Conservation (phyloP, 2,329 filamentous ascomycete species). For the Pseudofabraea citricarpa region DNA sequence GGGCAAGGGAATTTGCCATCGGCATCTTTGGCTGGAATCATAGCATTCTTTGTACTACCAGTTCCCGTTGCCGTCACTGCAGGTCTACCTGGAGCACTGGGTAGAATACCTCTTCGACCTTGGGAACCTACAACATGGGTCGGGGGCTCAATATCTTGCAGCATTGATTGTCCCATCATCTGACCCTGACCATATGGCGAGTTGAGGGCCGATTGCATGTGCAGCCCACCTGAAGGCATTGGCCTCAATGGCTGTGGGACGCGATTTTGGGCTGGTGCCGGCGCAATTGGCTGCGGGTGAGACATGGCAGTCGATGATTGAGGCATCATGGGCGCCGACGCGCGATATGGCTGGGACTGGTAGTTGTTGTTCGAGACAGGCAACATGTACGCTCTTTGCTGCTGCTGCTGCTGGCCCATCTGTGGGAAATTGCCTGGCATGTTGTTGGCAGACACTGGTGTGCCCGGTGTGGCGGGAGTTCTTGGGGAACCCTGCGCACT, state of each 20-base stretch:
- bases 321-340: conserved; percentile 58
- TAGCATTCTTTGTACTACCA: conserved; percentile 67
- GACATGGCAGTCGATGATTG: conserved; percentile 62
- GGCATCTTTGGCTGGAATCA: conserved; percentile 89
- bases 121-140: conserved; percentile 95
- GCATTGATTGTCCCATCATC: conserved; percentile 46
- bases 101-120: conserved; percentile 84
- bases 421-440: conserved; percentile 51
- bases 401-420: conserved; percentile 37
- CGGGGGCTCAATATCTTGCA: conserved; percentile 58
- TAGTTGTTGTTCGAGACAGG: conserved; percentile 16
- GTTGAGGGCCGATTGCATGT: conserved; percentile 46
- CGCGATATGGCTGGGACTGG: conserved; percentile 38
- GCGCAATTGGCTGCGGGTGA: conserved; percentile 72
- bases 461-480: conserved; percentile 58
- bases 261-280: conserved; percentile 53
- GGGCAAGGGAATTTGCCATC: conserved; percentile 98
- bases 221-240: conserved; percentile 63
- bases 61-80: conserved; percentile 69
- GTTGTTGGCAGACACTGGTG: conserved; percentile 48
- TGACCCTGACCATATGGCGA: conserved; percentile 57
- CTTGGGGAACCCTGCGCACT: conserved; percentile 49
- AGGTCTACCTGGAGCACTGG: conserved; percentile 82
- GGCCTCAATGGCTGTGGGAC: conserved; percentile 56
- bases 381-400: conserved; percentile 23